A percentile compares a stretch with the other conserved stretches of the same genome.
Conservation (phyloP, 768 basidiomycete genomes). For the Coprinellus micaceus region DNA sequence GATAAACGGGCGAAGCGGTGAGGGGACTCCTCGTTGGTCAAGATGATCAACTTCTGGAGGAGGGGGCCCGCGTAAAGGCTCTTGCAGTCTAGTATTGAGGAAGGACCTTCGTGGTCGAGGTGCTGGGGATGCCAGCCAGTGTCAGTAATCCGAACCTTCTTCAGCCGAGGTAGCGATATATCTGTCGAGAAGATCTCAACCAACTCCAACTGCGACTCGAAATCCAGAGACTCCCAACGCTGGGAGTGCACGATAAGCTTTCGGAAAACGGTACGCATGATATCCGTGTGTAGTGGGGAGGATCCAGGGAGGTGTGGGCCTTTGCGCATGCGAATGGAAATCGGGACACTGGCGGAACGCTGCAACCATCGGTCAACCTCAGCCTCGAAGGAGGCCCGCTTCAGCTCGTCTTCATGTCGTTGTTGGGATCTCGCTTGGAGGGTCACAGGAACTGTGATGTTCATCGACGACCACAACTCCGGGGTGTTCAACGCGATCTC, state of each 20-base stretch:
- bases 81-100: not conserved
- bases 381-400: not conserved
- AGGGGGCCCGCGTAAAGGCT: not conserved
- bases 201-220: not conserved
- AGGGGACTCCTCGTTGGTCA: not conserved
- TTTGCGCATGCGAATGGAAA: not conserved
- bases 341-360: not conserved
- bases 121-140: not conserved
- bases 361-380: not conserved
- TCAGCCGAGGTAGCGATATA: not conserved
- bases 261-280: not conserved
- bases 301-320: not conserved
- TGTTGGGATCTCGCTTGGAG: not conserved
- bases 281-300: not conserved
- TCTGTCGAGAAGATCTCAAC: not conserved
- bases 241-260: not conserved
- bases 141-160: not conserved
- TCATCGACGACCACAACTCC: not conserved
- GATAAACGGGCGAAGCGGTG: not conserved
- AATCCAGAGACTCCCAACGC: not conserved
- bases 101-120: no score
- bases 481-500: not conserved
- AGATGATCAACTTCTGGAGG: not conserved
- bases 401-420: not conserved
- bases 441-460: not conserved